Percentiles rank a stretch among this genome's conserved stretches.
phyloP scores from a whole-genome alignment of 108 stramenopile species.

The Conticribra weissflogii region DNA sequence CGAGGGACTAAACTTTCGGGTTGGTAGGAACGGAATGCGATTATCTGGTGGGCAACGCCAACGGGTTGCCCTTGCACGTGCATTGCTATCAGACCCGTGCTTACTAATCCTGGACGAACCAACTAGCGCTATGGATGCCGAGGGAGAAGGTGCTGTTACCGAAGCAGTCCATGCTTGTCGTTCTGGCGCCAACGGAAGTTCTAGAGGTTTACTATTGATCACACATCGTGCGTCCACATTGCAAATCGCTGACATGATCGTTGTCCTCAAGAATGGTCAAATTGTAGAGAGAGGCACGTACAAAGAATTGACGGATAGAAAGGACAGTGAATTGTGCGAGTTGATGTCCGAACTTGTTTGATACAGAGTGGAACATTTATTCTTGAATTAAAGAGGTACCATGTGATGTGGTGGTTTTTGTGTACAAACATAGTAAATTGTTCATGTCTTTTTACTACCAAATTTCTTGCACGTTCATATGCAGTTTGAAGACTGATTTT shows the following conservation, averaged over 20 bases:
- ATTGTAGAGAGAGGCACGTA: slow-evolving; percentile 62
- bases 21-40: slow-evolving; percentile 86
- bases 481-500: too few species aligned
- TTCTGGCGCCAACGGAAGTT: slow-evolving; percentile 23
- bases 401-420: too few species aligned
- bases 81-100: slow-evolving; percentile 86
- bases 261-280: slow-evolving; percentile 74
- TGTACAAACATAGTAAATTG: too few species aligned
- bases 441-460: too few species aligned
- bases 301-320: slow-evolving; percentile 40
- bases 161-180: slow-evolving; percentile 74
- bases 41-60: slow-evolving; percentile 96
- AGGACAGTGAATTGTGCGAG: slow-evolving; percentile 58
- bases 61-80: slow-evolving; percentile 93
- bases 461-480: too few species aligned
- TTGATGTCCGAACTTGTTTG: slow-evolving; percentile 68
- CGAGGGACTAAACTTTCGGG: slow-evolving; percentile 76
- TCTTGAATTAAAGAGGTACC: too few species aligned
- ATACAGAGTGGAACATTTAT: too few species aligned
- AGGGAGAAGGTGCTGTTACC: slow-evolving; percentile 73
- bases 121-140: slow-evolving; percentile 72
- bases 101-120: slow-evolving; percentile 94
- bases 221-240: slow-evolving; percentile 77
- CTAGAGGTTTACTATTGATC: slow-evolving; percentile 68
- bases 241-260: slow-evolving; percentile 62